Evolutionary conservation across 2,329 filamentous ascomycete species (phyloP), one percentile per base, ranked within the genome.

Genomic region (Byssochlamys sp.): DNA sequence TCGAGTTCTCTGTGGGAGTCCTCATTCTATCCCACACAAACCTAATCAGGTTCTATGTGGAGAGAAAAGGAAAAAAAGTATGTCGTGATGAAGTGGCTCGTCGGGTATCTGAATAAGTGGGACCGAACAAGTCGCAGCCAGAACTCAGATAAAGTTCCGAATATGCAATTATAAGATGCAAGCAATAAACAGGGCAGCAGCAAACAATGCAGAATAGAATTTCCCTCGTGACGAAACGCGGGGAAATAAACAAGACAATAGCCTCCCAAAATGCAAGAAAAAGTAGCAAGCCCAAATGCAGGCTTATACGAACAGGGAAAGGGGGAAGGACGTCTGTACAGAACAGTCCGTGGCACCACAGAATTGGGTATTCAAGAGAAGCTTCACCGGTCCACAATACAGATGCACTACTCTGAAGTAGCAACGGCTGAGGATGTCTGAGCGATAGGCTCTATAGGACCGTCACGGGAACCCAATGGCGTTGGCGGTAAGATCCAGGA

Each of bases 1-100:
- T 59, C 33, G 52, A 54, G 53, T 55, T 48, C 52, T 57, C 52
- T 58, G 57, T 57, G 59, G 54, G 50, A 33, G 48, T 56, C 29
- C 55, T 35, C 57, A 54, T 54, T 28, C 54, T 48, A 56, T 52
- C 59, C 63, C 24, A 59, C 63, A 57, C 60, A 66, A 61, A 58
- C 58, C 58, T 52, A 25, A 28, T n/a, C 57, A 51, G 12, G 24
- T 28, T 51, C 49, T 51, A 26, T 51, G 49, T 51, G 10, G 27
- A 51, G 3, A 49, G 45, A 51, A 51, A 51, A 51, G n/a, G 9
- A 19, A 45, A 9, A 45, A 19, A 45, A 9, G 19, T 45, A 7
- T 45, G 39, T n/a, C 35, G 19, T 19, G 7, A 45, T 45, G 39
- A 24, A 45, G n/a, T 45, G 39, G 4, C 39, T 45, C 39, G n/a